Percentiles rank a stretch among this genome's conserved stretches.
These are phyloP conservation scores for Beauveria rudraprayagi DNA, from an alignment of 2,329 filamentous ascomycete genomes.

Conservation along the genomic window DNA sequence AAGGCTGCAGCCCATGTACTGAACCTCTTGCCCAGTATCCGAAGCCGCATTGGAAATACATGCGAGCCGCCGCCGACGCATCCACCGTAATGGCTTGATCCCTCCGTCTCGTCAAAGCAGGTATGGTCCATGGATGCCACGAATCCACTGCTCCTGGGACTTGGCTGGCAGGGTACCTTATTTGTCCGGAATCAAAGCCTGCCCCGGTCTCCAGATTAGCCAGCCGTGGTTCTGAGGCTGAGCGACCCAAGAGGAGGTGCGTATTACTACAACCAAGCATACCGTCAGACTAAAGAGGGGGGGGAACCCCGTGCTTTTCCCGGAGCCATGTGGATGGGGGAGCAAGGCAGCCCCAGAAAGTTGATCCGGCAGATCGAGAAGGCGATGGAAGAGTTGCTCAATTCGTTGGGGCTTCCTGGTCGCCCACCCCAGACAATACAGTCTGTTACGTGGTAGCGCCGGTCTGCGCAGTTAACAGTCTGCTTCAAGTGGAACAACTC, in stretches of 20 bases:
- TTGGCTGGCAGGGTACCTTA: neutral
- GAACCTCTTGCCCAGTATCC: conserved; percentile 4
- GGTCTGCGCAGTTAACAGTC: neutral
- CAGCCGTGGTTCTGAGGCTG: neutral
- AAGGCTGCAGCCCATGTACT: neutral
- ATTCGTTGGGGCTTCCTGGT: conserved; percentile 6
- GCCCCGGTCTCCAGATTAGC: neutral
- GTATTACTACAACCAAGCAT: neutral
- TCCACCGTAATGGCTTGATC: conserved; percentile 8
- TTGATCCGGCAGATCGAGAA: conserved; percentile 10
- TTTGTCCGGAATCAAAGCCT: neutral
- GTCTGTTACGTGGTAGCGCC: neutral
- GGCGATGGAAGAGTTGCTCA: conserved; percentile 10
- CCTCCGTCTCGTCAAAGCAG: neutral
- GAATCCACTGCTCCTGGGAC: conserved; percentile 3
- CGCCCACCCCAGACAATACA: neutral
- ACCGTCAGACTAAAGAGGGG: neutral
- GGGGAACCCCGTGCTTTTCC: neutral
- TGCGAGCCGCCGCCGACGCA: conserved; percentile 7
- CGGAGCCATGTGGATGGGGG: neutral
- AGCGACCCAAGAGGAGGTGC: no score
- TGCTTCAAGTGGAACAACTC: neutral
- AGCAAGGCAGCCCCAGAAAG: conserved; percentile 5
- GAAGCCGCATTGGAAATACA: conserved; percentile 7
- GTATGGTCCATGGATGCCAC: neutral